Conservation (phyloP, 176 grass and related monocot species). For the Cenchrus purpureus region DNA sequence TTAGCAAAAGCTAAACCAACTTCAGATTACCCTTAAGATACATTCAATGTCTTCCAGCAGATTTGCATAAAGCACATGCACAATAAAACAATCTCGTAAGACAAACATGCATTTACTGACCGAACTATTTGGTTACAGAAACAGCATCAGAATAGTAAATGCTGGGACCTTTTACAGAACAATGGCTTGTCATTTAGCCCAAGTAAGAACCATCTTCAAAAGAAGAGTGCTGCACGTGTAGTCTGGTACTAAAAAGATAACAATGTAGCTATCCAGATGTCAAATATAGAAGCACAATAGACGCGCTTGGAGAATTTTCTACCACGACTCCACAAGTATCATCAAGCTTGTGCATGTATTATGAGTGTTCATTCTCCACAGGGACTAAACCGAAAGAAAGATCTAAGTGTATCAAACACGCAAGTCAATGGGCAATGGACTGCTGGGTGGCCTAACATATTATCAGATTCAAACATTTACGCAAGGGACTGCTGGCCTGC, state of each 20-base stretch:
- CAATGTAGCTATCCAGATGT: background rate
- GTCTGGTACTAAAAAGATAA: background rate
- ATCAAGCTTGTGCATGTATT: conserved; percentile 13
- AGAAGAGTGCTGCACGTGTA: conserved; percentile 22
- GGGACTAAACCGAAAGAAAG: conserved; percentile 10
- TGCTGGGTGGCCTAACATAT: background rate
- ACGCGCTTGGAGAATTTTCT: conserved; percentile 4
- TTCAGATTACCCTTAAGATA: background rate
- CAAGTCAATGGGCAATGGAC: background rate
- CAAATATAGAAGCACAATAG: background rate
- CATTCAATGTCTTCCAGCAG: background rate
- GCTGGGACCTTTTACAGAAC: conserved; percentile 22
- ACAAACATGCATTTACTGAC: conserved; percentile 35
- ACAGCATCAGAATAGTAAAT: conserved; percentile 22
- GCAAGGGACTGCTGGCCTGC: background rate
- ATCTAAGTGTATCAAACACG: background rate
- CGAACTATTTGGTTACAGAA: conserved; percentile 41
- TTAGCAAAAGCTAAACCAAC: background rate
- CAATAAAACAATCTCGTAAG: background rate
- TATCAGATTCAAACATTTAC: background rate
- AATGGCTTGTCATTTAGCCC: conserved; percentile 33
- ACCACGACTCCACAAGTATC: background rate
- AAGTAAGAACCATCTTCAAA: conserved; percentile 14
- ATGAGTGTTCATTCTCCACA: conserved; percentile 8
- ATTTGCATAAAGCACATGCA: background rate